Evolutionary conservation across 441 rosid genomes (phyloP).

Genomic region (Eugenia klotzschiana): DNA sequence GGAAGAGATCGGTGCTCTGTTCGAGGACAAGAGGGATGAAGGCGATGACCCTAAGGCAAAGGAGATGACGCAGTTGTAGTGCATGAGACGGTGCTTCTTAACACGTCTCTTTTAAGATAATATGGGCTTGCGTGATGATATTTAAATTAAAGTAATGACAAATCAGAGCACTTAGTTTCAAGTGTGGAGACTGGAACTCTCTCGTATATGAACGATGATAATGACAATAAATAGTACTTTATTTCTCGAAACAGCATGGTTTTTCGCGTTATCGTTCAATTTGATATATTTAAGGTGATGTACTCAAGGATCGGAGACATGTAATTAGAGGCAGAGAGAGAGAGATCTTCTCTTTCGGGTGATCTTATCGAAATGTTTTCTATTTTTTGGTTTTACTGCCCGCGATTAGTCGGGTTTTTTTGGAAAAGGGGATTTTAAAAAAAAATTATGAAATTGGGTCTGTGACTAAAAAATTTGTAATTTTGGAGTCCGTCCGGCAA

Average conservation of each 20-base stretch:
- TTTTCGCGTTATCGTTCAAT: background rate
- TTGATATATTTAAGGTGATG: background rate
- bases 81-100: background rate
- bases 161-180: background rate
- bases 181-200: background rate
- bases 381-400: background rate
- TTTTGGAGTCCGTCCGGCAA: too few relatives aligned
- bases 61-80: background rate
- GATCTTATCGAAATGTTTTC: background rate
- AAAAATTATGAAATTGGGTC: too few relatives aligned
- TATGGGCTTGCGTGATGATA: background rate
- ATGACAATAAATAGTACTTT: background rate
- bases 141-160: background rate
- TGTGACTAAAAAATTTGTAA: too few relatives aligned
- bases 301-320: background rate
- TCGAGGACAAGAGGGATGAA: background rate
- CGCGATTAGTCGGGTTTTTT: background rate
- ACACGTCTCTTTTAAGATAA: background rate
- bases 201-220: background rate
- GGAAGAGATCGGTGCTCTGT: slow-evolving; percentile 5
- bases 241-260: background rate
- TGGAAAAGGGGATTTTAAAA: too few relatives aligned
- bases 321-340: background rate
- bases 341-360: background rate
- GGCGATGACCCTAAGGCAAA: background rate